These are phyloP conservation scores for Apiotrichum gamsii DNA, from an alignment of 1,284 basidiomycete genomes.

Conservation along the genomic window DNA sequence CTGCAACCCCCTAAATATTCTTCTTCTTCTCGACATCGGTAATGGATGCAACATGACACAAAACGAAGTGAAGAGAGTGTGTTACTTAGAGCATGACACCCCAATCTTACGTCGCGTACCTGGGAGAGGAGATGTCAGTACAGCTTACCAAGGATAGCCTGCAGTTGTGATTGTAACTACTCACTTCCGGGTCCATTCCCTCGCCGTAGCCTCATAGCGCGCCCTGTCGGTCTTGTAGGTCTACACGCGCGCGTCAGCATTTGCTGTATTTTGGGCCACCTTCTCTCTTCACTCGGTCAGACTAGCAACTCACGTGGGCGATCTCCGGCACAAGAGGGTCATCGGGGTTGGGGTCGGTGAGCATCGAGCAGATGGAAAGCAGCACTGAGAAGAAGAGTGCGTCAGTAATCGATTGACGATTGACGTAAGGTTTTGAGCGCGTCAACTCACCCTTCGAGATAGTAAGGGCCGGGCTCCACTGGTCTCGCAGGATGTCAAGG, in stretches of 20 bases:
- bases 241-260: slow-evolving; percentile 50
- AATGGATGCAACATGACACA: slow-evolving; percentile 8
- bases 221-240: slow-evolving; percentile 92
- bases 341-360: slow-evolving; percentile 95
- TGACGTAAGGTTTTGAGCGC: too few species aligned
- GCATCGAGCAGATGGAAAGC: slow-evolving; percentile 91
- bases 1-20: background rate
- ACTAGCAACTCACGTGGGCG: slow-evolving; percentile 49
- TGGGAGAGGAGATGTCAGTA: slow-evolving; percentile 6
- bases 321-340: slow-evolving; percentile 65
- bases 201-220: slow-evolving; percentile 87
- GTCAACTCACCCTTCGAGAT: slow-evolving; percentile 87
- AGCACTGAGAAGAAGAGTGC: slow-evolving; percentile 55
- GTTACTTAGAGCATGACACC: slow-evolving; percentile 1
- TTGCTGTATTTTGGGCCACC: too few species aligned
- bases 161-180: slow-evolving; percentile 8
- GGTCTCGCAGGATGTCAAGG: slow-evolving; percentile 92
- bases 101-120: slow-evolving; percentile 29
- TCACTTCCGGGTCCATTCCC: slow-evolving; percentile 96
- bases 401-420: too few species aligned
- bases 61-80: slow-evolving; percentile 1
- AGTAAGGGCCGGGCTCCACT: slow-evolving; percentile 96
- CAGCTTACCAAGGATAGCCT: background rate
- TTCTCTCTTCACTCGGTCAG: background rate
- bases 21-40: background rate